Base-by-base conservation (phyloP, 2,329 filamentous ascomycete genomes). In the Pyricularia pennisetigena region DNA sequence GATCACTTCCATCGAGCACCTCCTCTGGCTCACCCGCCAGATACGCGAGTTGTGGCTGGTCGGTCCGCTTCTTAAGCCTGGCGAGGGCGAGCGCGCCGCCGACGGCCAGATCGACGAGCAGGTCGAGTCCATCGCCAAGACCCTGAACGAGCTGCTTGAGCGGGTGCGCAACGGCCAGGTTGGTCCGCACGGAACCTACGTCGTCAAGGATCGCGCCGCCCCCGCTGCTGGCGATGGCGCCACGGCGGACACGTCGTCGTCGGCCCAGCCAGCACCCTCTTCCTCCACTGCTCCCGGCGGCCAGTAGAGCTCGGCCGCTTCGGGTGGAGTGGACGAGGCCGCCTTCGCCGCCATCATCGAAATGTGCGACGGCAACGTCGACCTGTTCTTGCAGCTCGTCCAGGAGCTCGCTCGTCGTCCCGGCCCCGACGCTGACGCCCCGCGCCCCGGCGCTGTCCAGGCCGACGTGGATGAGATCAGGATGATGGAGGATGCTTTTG, bases 21-120 rank as follows among this genome's bases (percentile, higher is more conserved):
- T 85, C 3, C 76, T 84, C 4, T 73, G 75, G 30, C 75, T 85
- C 14, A 83, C 78, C 23, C 79, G 82, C 54, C 79, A 81, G 70
- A 76, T 85, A 68, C 82, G 83, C 70, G 79, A 82, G 68, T 76
- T 85, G 28, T 84, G 82, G 82, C 77, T 83, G 12, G 78, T 80
- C 68, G 83, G 83, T 1, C 79, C 82, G 0, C 74, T 85, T 28
- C 78, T 78, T 68, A 77, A 75, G 64, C 77, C 81, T 4, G 80
- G 79, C 62, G 79, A 82, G 66, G 79, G 79, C 54, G 78, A 80
- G 67, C 75, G 73, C 63, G 75, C 79, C 70, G 76, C 75, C 29
- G 76, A 77, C 68, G 71, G 77, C 62, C 70, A 64, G 16, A 75
- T 78, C 65, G 78, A 78, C 63, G 70, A 70, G 9, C 76, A 78